Evolutionary conservation across 352 stramenopile genomes (phyloP).

Genomic region (Phytophthora tubulina): DNA sequence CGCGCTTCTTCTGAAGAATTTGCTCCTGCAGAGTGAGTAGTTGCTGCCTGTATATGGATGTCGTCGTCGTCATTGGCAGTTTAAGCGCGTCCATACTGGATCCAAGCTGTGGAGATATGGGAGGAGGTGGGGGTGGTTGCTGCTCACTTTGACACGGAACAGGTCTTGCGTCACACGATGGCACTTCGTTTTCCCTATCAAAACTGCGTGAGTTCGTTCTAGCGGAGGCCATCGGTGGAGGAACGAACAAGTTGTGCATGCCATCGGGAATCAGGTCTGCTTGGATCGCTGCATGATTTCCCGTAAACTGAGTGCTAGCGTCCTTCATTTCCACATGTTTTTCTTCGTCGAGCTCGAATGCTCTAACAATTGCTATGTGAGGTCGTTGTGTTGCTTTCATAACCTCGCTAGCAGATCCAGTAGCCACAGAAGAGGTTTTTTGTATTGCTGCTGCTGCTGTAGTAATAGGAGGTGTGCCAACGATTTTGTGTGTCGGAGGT

Average conservation of each 20-base stretch:
- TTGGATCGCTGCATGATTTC: slow-evolving; percentile 79
- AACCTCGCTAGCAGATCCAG: not conserved
- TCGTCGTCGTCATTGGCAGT: slow-evolving; percentile 43
- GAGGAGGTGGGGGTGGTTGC: slow-evolving; percentile 13
- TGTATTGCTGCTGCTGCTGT: not conserved
- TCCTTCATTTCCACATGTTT: slow-evolving; percentile 63
- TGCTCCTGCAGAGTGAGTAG: slow-evolving; percentile 66
- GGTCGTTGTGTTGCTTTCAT: slow-evolving; percentile 5
- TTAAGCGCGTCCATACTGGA: slow-evolving; percentile 47
- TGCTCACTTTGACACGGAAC: not conserved
- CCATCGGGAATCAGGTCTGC: slow-evolving; percentile 67
- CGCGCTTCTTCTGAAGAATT: slow-evolving; percentile 72
- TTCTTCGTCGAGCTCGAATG: slow-evolving; percentile 40
- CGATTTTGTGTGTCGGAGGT: not conserved
- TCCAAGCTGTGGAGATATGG: slow-evolving; percentile 8
- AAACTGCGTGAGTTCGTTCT: not conserved
- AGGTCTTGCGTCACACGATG: not conserved
- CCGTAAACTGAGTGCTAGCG: slow-evolving; percentile 75
- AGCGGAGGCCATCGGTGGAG: not conserved
- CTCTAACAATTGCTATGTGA: slow-evolving; percentile 63
- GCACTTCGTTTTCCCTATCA: not conserved
- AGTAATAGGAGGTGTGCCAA: not conserved
- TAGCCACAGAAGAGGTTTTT: not conserved
- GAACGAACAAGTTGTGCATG: slow-evolving; percentile 52
- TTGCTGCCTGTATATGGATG: slow-evolving; percentile 79